phyloP scores from a whole-genome alignment of 2,329 filamentous ascomycete genomes.

The Ilyonectria sp. region DNA sequence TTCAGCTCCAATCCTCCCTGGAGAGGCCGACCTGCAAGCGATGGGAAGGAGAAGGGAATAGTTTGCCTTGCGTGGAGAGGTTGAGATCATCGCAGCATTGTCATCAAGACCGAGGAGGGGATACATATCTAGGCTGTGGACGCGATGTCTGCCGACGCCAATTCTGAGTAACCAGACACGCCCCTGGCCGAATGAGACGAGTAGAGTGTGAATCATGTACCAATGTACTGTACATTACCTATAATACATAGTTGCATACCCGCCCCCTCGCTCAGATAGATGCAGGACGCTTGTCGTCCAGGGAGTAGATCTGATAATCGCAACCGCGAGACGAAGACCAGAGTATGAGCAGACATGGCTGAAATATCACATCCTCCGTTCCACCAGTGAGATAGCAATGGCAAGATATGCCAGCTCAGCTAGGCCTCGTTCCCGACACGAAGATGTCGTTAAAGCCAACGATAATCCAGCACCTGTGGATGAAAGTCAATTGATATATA shows the following conservation, averaged over 20 bases:
- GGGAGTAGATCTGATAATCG: not conserved
- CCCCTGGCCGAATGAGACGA: not conserved
- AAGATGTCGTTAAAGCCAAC: too few species aligned
- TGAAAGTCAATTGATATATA: too few species aligned
- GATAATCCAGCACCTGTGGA: too few species aligned
- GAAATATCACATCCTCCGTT: not conserved
- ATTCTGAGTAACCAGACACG: not conserved
- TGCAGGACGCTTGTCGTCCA: not conserved
- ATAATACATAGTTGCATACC: not conserved
- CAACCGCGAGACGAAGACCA: not conserved
- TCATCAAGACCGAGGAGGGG: not conserved
- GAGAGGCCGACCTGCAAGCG: constrained; percentile 18
- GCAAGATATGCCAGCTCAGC: not conserved
- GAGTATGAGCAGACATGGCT: not conserved
- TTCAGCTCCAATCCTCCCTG: constrained; percentile 39
- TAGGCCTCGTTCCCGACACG: not conserved
- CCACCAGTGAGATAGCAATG: not conserved
- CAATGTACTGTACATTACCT: constrained; percentile 1
- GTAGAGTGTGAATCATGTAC: not conserved
- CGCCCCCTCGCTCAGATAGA: not conserved
- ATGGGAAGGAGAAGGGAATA: constrained; percentile 18
- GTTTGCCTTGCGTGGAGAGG: not conserved
- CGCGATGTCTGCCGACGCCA: not conserved
- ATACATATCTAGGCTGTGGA: not conserved
- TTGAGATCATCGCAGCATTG: not conserved